Evolutionary conservation across 2,329 filamentous ascomycete species (phyloP).

Genomic region (Diplodia sapinea): DNA sequence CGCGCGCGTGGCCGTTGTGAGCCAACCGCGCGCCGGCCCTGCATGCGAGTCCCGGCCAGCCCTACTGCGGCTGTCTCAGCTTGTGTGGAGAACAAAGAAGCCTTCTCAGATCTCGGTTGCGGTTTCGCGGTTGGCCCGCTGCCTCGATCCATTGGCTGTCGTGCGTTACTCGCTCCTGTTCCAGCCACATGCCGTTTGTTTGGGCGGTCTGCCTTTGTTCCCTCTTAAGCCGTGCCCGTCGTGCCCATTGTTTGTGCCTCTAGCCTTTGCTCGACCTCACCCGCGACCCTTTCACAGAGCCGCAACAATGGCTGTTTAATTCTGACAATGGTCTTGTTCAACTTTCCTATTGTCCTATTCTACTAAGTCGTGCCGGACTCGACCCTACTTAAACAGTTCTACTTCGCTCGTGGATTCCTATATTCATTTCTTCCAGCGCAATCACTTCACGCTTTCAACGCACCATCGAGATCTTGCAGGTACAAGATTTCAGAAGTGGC

Average conservation of each 20-base stretch:
- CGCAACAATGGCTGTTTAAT: slow-evolving; percentile 27
- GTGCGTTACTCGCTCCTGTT: slow-evolving; percentile 20
- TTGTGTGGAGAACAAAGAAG: slow-evolving; percentile 27
- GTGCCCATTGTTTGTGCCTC: slow-evolving; percentile 11
- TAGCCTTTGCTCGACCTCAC: slow-evolving; percentile 17
- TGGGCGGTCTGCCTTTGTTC: slow-evolving; percentile 29
- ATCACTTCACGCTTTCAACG: not conserved
- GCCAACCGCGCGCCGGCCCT: slow-evolving; percentile 19
- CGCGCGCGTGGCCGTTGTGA: slow-evolving; percentile 25
- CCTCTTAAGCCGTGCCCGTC: slow-evolving; percentile 18
- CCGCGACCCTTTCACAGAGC: slow-evolving; percentile 4
- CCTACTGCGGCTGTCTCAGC: slow-evolving; percentile 26
- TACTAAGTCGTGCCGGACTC: slow-evolving; percentile 33
- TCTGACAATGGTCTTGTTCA: slow-evolving; percentile 18
- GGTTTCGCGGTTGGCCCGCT: slow-evolving; percentile 16
- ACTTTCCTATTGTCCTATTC: slow-evolving; percentile 26
- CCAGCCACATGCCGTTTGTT: slow-evolving; percentile 28
- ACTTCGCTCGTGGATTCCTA: not conserved
- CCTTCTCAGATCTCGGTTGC: slow-evolving; percentile 23
- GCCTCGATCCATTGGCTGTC: slow-evolving; percentile 26
- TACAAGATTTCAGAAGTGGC: slow-evolving; percentile 15
- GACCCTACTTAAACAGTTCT: slow-evolving; percentile 23
- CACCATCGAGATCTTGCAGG: slow-evolving; percentile 14
- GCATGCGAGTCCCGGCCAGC: slow-evolving; percentile 8
- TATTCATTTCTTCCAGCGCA: not conserved